Conservation (phyloP, 2,329 filamentous ascomycete species). For the Chaetomiaceae sp. region DNA sequence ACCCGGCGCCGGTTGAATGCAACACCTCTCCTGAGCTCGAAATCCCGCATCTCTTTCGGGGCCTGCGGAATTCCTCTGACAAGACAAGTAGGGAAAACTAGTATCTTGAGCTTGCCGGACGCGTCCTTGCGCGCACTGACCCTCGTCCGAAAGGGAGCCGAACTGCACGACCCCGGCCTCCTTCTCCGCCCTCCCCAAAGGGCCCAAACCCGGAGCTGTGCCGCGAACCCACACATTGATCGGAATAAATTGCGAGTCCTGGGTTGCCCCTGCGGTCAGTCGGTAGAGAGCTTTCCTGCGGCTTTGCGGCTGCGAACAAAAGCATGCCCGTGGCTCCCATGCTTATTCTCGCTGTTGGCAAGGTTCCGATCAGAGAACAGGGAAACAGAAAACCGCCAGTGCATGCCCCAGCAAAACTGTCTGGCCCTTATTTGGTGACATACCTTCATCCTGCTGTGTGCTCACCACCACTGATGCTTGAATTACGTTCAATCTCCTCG, state of each 20-base stretch:
- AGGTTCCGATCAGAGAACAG: background rate
- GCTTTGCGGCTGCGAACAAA: too few species aligned
- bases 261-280: background rate
- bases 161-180: background rate
- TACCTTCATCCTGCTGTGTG: too few species aligned
- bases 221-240: constrained; percentile 8
- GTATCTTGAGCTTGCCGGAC: background rate
- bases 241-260: constrained; percentile 1
- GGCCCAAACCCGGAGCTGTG: constrained; percentile 1
- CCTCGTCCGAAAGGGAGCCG: background rate
- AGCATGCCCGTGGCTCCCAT: too few species aligned
- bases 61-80: background rate
- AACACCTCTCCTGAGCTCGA: background rate
- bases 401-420: too few species aligned
- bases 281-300: background rate
- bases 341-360: too few species aligned
- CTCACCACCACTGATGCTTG: background rate
- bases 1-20: constrained; percentile 1
- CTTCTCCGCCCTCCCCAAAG: background rate
- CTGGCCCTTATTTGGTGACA: too few species aligned
- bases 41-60: background rate
- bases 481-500: background rate
- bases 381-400: background rate
- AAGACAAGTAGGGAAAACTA: background rate
- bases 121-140: background rate